Evolutionary conservation across 768 basidiomycete genomes (phyloP), one percentile per base, ranked within the genome.

Genomic region (Suillus alpinus): DNA sequence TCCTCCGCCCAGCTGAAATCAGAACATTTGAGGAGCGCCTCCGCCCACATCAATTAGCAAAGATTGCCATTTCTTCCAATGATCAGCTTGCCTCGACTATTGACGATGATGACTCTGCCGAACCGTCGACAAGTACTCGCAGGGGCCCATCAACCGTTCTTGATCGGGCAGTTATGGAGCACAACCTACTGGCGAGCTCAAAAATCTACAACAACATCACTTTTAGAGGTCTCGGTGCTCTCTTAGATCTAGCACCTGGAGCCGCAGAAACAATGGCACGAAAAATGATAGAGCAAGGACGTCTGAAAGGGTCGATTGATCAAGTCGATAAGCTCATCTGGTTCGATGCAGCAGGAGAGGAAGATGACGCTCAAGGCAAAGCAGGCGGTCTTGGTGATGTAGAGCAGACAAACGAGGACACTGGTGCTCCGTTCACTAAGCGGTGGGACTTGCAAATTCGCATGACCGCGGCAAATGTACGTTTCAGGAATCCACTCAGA

Each of bases 131-230:
- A 16, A 92, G 89, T 75, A 92, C 84, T 41, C 84, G 95, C 63
- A 93, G 89, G 44, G 96, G 95, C 1, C 96, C 97, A 3, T 88
- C 93, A 6, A 98, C 95, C 10, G 95, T 99, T 20, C 83, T 99
- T 46, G 97, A 98, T 73, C 86, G 95, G 50, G 97, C 97, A 6
- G 95, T 99, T 50, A 93, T 98, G 89, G 97, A 99, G 72, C 97
- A 99, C 76, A 99, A 99, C 73, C 81, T 99, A 10, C 85, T 98
- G 63, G 94, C 95, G 4, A 95, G 94, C 73, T 96, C 95, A 3
- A 93, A 95, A 68, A 94, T 98, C 56, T 99, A 98, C 73, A 94
- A 93, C 72, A 98, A 98, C 68, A 97, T 99, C 77, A 92, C 94
- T 31, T 98, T 98, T 76, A 79, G 84, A 31, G 97, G 96, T n/a